These are phyloP conservation scores for Backusella westeae DNA, from an alignment of 192 early-diverging fungal genomes.

Conservation along the genomic window DNA sequence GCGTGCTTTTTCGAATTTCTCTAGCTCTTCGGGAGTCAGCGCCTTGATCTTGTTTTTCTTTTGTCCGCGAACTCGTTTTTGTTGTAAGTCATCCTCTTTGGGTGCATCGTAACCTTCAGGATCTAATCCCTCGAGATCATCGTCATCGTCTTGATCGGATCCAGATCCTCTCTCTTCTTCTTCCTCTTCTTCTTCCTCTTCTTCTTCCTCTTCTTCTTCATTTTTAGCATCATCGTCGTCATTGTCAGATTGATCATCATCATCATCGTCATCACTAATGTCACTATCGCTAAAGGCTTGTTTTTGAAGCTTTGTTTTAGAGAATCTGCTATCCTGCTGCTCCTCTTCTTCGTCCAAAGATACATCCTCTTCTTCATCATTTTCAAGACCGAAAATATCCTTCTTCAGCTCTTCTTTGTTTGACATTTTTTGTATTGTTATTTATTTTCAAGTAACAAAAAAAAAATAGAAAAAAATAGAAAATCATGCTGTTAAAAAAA, in stretches of 20 bases:
- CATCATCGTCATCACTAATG: slow-evolving; percentile 1
- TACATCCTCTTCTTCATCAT: slow-evolving; percentile 19
- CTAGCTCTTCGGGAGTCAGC: slow-evolving; percentile 55
- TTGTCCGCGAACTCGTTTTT: not conserved
- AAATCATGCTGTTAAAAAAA: slow-evolving; percentile 2
- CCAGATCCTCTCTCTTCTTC: not conserved
- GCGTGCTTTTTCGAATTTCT: slow-evolving; percentile 61
- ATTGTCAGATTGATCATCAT: slow-evolving; percentile 27
- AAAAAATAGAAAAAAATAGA: not conserved
- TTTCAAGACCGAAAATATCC: slow-evolving; percentile 26
- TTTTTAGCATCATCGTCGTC: slow-evolving; percentile 35
- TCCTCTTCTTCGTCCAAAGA: slow-evolving; percentile 22
- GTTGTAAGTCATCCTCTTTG: not conserved
- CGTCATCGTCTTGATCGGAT: slow-evolving; percentile 17
- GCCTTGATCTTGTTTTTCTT: slow-evolving; percentile 54
- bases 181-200: slow-evolving; percentile 29
- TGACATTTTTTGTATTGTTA: not conserved
- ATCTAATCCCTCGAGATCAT: slow-evolving; percentile 20
- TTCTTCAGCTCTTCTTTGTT: slow-evolving; percentile 17
- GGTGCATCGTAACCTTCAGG: slow-evolving; percentile 24
- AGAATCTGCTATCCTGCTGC: slow-evolving; percentile 26
- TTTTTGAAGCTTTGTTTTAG: not conserved
- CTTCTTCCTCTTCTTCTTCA: slow-evolving; percentile 26
- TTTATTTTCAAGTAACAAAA: not conserved
- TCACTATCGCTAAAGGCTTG: slow-evolving; percentile 5